Evolutionary conservation across 1,284 basidiomycete species (phyloP).

Genomic region (Apiotrichum brassicae): DNA sequence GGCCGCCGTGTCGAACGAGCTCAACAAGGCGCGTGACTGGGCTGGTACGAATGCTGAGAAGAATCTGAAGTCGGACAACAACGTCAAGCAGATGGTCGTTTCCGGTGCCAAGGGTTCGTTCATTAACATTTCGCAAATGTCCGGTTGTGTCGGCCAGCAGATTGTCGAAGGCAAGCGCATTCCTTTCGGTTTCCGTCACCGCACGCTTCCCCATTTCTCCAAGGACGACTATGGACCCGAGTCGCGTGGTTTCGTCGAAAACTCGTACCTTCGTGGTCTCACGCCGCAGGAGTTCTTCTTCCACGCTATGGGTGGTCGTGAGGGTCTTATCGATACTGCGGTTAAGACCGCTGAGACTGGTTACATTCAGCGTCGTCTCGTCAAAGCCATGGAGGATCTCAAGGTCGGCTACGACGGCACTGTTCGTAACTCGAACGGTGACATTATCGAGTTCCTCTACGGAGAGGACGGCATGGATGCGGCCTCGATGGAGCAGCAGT

Average conservation of each 20-base stretch:
- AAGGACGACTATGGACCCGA: conserved; percentile 99
- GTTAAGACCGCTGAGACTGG: conserved; percentile 99
- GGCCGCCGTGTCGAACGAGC: conserved; percentile 78
- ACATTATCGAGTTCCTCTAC: conserved; percentile 93
- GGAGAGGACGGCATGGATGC: conserved; percentile 99
- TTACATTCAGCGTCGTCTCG: conserved; percentile 95
- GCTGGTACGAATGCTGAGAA: conserved; percentile 94
- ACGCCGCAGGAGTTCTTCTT: conserved; percentile 99
- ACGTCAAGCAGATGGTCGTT: conserved; percentile 99
- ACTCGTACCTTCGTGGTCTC: conserved; percentile 95
- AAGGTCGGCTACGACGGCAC: conserved; percentile 98
- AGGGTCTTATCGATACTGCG: conserved; percentile 98
- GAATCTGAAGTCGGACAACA: conserved; percentile 96
- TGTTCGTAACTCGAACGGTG: conserved; percentile 90
- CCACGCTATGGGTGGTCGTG: conserved; percentile 99
- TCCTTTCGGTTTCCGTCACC: conserved; percentile 95
- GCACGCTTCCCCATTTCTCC: conserved; percentile 92
- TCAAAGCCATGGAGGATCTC: conserved; percentile 96
- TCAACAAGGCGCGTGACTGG: conserved; percentile 92
- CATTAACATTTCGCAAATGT: conserved; percentile 99
- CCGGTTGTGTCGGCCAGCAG: conserved; percentile 97
- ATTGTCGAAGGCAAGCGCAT: conserved; percentile 97
- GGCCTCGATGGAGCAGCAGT: conserved; percentile 93
- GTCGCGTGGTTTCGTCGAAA: conserved; percentile 97
- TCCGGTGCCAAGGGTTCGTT: conserved; percentile 97